Evolutionary conservation across 257 asterid species (phyloP).

Genomic region (Eustoma russellianum): DNA sequence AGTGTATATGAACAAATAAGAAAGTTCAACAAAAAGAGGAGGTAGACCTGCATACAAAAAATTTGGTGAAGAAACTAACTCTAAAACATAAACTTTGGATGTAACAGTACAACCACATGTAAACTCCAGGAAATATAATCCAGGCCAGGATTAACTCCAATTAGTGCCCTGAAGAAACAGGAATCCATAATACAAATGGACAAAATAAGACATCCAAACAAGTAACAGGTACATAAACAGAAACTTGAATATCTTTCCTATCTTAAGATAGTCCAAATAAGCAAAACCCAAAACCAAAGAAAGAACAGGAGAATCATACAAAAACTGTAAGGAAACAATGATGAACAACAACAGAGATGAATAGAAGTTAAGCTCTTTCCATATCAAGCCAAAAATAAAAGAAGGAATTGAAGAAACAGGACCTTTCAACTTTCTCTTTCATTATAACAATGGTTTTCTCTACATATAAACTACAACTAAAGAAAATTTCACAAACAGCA

Average conservation of each 20-base stretch:
- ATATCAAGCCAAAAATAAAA: constrained; percentile 3
- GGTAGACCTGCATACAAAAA: not conserved
- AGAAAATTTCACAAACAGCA: not conserved
- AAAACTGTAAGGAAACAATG: not conserved
- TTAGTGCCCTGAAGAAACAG: not conserved
- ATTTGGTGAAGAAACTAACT: not conserved
- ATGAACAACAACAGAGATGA: not conserved
- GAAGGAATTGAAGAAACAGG: constrained; percentile 2
- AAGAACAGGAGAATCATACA: too few relatives aligned
- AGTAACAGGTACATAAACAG: not conserved
- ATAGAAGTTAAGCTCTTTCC: constrained; percentile 7
- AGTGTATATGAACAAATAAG: not conserved
- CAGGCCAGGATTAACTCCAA: constrained; percentile 7
- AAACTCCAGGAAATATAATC: constrained; percentile 8
- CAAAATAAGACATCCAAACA: too few relatives aligned
- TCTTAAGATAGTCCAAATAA: too few relatives aligned
- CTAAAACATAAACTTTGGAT: constrained; percentile 9
- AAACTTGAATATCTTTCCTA: too few relatives aligned
- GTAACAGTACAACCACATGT: constrained; percentile 14
- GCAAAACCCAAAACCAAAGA: too few relatives aligned
- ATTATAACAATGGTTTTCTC: constrained; percentile 5
- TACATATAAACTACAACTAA: constrained; percentile 7
- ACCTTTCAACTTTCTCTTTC: constrained; percentile 8
- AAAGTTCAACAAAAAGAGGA: not conserved
- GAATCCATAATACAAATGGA: not conserved